Base-by-base conservation (phyloP, 1,284 basidiomycete species). In the Trichosporon faecale region DNA sequence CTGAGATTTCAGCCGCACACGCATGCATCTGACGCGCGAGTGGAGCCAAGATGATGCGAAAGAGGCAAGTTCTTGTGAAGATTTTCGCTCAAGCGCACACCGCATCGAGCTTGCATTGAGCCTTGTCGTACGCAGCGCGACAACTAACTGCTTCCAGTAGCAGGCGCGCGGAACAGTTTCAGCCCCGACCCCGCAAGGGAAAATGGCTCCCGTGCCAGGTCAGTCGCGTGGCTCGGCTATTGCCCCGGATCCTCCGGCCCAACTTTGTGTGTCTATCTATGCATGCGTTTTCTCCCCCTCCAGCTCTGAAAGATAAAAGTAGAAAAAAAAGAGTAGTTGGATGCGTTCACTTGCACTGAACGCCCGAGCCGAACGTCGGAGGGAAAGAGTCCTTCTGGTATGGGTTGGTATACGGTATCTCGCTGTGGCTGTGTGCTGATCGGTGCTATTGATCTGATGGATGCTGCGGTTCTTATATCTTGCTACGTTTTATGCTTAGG, bases 381-480 rank as follows among this genome's bases (percentile, higher is more conserved):
- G 18, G 6, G 18, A 31, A 31, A 61, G 57, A 61, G 57, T 61
- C 57, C 57, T 60, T 33, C 29, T 61, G 55, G 27, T 29, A 31
- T 61, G 29, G 35, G 4, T 33, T 61, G 57, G 57, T 61, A 61
- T 61, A 29, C 27, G 57, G 57, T 61, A 61, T 61, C 57, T 31
- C 3, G 14, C 57, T 57, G 23, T 57, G 25, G 33, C 4, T 29
- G 57, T 29, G 57, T 29, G 25, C 16, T 61, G 57, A 61, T 33
- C 29, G 52, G 29, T 61, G 27, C 12, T 9, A 3, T 60, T 7
- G 29, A 29, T n/a, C 5, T 60, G 27, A 27, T 60, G 12, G 18
- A 3, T 60, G 25, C 2, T 60, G 55, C 27, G 55, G 7, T 57
- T 9, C 12, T 31, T 6, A 18, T 33, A 12, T 16, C 3, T 29